Base-by-base conservation (phyloP, 129 eudicot species). In the Escallonia rubra region DNA sequence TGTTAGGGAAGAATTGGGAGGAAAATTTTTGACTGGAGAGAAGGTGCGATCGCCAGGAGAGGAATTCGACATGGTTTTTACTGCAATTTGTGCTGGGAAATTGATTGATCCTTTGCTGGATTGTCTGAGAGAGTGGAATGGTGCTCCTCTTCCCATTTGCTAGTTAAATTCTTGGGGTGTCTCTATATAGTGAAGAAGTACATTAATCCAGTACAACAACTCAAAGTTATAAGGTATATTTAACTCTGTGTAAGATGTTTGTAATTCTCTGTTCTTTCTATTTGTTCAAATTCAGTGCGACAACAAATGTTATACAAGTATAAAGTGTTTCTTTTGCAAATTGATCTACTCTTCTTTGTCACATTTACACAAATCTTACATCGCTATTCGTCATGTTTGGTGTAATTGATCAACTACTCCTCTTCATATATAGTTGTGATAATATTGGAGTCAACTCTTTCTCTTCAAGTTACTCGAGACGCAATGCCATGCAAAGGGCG, bases 61-160 rank as follows among this genome's bases (percentile, higher is more conserved):
- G 57, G 93, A 82, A 59, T 74, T 80, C 34, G 89, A 83, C 57
- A 83, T 78, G 68, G 94, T 87, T n/a, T 83, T 87, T 59, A 43
- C 71, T 3, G 94, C 94, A 10, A 78, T 87, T 8, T 68, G 81
- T 67, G 77, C 65, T 10, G 95, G 89, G 39, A 83, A 72, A 65
- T 72, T 83, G 79, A 87, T 87, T 13, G 89, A 87, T 76, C 95
- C 95, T 12, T 79, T 87, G 80, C 62, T 83, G 23, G 87, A 83
- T 42, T 83, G 95, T 53, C 74, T 87, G 78, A 81, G 78, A 80
- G 83, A 73, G 65, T 87, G 95, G 95, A 69, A 87, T 76, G 95
- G 95, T 48, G 79, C 89, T 61, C 95, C 95, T 45, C 80, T 80
- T 53, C 95, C 95, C 10, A 75, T 87, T 57, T 79, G 80, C 39